phyloP scores from a whole-genome alignment of 2,329 filamentous ascomycete genomes.

The Phaeoacremonium minimum region DNA sequence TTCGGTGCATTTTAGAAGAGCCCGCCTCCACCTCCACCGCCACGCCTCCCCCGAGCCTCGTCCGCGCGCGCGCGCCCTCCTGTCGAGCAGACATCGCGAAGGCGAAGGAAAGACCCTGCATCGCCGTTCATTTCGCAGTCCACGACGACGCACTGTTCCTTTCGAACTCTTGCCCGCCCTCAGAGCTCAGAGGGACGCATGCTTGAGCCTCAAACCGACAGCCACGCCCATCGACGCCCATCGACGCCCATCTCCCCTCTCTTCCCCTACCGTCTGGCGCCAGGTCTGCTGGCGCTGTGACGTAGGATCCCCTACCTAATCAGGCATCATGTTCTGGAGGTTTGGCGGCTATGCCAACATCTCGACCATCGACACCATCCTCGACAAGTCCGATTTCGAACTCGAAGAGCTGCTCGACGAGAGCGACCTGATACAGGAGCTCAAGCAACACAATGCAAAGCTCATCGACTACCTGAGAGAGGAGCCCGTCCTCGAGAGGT shows the following conservation, averaged over 20 bases:
- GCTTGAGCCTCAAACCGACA: no score
- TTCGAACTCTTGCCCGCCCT: neutral
- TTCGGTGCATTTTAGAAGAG: no score
- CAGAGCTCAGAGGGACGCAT: no score
- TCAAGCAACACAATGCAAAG: constrained; percentile 97
- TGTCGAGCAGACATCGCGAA: no score
- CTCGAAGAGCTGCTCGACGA: constrained; percentile 96
- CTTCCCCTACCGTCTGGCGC: constrained; percentile 6
- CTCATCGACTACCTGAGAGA: constrained; percentile 94
- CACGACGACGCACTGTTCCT: no score
- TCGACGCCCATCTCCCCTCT: constrained; percentile 3
- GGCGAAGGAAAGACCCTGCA: no score
- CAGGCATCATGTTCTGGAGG: constrained; percentile 93
- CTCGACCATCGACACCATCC: constrained; percentile 91
- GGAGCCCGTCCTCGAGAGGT: constrained; percentile 74
- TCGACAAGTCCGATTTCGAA: constrained; percentile 93
- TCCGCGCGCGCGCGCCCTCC: no score
- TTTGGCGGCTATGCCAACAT: constrained; percentile 98
- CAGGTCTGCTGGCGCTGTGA: constrained; percentile 17
- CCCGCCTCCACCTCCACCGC: no score
- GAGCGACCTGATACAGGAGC: constrained; percentile 91
- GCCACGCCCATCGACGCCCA: constrained; percentile 3
- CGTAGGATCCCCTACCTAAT: constrained; percentile 11
- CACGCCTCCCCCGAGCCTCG: no score
- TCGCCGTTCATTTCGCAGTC: no score